These are phyloP conservation scores for Carex parvula DNA, from an alignment of 176 grass and related monocot species.

Conservation along the genomic window DNA sequence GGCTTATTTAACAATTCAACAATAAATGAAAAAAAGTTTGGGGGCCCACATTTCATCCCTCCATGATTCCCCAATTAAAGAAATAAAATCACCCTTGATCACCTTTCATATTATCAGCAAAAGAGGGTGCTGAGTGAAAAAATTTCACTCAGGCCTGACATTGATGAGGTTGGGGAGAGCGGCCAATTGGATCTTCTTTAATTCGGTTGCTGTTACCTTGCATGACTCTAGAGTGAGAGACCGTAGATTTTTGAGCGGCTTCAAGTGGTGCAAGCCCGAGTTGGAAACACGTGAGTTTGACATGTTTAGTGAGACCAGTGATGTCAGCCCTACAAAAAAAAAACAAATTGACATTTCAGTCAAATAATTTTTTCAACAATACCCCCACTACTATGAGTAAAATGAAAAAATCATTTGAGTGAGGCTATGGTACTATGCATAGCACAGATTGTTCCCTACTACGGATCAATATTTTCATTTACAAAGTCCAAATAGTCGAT, in stretches of 20 bases:
- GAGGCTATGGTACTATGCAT: no score
- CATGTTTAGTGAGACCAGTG: conserved; percentile 67
- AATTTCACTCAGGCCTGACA: conserved; percentile 52
- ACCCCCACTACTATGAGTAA: background rate
- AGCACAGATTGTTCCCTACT: no score
- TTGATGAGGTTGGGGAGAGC: conserved; percentile 73
- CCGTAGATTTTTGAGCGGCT: conserved; percentile 58
- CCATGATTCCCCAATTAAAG: background rate
- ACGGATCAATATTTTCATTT: no score
- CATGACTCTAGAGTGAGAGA: conserved; percentile 75
- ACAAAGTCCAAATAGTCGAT: no score
- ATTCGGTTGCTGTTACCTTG: conserved; percentile 72
- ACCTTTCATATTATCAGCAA: background rate
- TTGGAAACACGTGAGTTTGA: conserved; percentile 78
- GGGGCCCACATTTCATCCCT: background rate
- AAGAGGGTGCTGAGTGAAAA: background rate
- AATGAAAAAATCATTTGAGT: background rate
- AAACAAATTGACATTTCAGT: background rate
- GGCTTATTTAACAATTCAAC: background rate
- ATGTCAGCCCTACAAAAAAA: conserved; percentile 60
- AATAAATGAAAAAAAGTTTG: background rate
- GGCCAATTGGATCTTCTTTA: conserved; percentile 76
- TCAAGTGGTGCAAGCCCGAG: conserved; percentile 72
- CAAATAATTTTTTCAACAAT: background rate
- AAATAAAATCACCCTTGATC: background rate